Evolutionary conservation across 352 stramenopile species (phyloP), one percentile per base, ranked within the genome.

Genomic region (Vaucheria bursata): DNA sequence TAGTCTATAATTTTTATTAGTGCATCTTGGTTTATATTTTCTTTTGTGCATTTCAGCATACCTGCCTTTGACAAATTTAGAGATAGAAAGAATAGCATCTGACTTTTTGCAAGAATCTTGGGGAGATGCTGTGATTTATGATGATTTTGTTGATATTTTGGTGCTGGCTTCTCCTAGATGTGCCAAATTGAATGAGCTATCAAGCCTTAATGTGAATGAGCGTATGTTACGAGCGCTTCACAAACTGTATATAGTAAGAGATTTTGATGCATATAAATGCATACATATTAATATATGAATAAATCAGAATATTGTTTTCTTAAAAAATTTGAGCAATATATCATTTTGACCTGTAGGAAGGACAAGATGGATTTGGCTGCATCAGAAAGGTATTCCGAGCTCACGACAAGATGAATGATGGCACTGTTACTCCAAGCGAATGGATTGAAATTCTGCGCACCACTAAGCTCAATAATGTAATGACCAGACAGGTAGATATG

Each of bases 91-190:
- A 59, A 31, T 81, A 29, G 68, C 75, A 5, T 32, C 34, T 7
- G 76, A 81, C 70, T 81, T 81, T 65, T 77, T 36, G 12, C 39
- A 79, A 25, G 59, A 36, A 6, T 45, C 25, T 2, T n/a, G n/a
- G n/a, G n/a, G n/a, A n/a, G 18, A 8, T 5, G 25, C 59, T 33
- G 34, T 82, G n/a, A 4, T 82, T 6, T 82, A 82, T 49, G 77
- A 82, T 31, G 77, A 82, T 67, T 82, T 82, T 31, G 70, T 79
- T 5, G 77, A 82, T 52, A 71, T 74, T 45, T 73, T 82, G 4
- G 77, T 79, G 37, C 64, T 82, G 49, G 77, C 32, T 29, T 82
- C 77, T 12, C 77, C 77, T 29, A 74, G 76, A 59, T 81, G 18
- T 6, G 71, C 67, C 18, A 80, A 80, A 53, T 70, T 80, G 37